These are phyloP conservation scores for Microglena sp. DNA, from an alignment of 139 green algal genomes.

Conservation along the genomic window DNA sequence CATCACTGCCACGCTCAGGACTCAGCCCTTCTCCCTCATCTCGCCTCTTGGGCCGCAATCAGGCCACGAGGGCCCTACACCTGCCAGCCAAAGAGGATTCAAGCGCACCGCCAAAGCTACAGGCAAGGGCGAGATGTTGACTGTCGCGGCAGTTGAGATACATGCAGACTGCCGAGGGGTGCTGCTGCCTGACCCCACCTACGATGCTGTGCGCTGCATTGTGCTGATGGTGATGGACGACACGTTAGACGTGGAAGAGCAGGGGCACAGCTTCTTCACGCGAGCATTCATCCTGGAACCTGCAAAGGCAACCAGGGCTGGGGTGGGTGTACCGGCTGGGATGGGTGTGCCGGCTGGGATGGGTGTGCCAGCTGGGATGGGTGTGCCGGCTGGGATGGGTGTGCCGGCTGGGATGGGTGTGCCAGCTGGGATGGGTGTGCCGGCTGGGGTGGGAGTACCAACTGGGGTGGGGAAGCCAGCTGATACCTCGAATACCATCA, in stretches of 20 bases:
- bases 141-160: conserved; percentile 70
- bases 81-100: conserved; percentile 19
- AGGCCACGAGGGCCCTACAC: background rate
- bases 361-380: too few species aligned
- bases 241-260: background rate
- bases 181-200: conserved; percentile 73
- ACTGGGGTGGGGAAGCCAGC: conserved; percentile 14
- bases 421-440: too few species aligned
- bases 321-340: background rate
- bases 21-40: conserved; percentile 5
- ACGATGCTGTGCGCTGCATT: conserved; percentile 54
- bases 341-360: too few species aligned
- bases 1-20: too few species aligned
- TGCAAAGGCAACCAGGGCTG: background rate
- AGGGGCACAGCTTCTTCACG: background rate
- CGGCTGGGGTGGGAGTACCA: background rate
- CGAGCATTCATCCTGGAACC: background rate
- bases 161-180: conserved; percentile 55
- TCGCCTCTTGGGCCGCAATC: conserved; percentile 1
- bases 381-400: too few species aligned
- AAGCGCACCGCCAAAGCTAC: conserved; percentile 18
- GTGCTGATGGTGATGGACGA: conserved; percentile 13
- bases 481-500: conserved; percentile 40
- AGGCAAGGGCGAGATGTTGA: conserved; percentile 59
- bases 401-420: too few species aligned